Evolutionary conservation across 257 asterid species (phyloP).

Genomic region (Fraxinus cuspidata): DNA sequence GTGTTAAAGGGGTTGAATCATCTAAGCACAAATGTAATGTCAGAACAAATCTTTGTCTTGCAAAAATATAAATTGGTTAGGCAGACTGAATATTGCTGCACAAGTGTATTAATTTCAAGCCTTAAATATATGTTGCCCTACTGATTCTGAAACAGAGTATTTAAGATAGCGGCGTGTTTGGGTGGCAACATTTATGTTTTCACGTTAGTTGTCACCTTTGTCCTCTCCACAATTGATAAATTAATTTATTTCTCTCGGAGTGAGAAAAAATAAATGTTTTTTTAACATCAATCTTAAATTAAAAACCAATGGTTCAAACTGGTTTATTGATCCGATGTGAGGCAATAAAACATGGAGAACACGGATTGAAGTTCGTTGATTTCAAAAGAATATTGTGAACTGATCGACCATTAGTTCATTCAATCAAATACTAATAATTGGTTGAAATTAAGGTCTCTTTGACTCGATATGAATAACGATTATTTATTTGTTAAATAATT

Average conservation of each 20-base stretch:
- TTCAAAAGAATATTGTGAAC: background rate
- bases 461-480: background rate
- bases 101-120: background rate
- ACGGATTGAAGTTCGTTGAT: background rate
- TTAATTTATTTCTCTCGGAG: background rate
- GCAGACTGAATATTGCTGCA: background rate
- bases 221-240: background rate
- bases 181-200: conserved; percentile 34
- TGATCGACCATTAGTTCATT: background rate
- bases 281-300: background rate
- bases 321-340: background rate
- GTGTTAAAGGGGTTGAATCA: background rate
- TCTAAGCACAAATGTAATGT: conserved; percentile 16
- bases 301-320: background rate
- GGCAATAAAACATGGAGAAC: background rate
- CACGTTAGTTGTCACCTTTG: conserved; percentile 29
- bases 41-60: conserved; percentile 12
- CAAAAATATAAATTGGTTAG: background rate
- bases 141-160: conserved; percentile 8
- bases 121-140: background rate
- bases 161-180: conserved; percentile 26
- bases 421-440: background rate
- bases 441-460: background rate
- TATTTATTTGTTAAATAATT: too few species aligned
- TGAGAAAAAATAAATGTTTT: background rate